Evolutionary conservation across 2,329 filamentous ascomycete genomes (phyloP).

Genomic region (Ophiostoma ips): DNA sequence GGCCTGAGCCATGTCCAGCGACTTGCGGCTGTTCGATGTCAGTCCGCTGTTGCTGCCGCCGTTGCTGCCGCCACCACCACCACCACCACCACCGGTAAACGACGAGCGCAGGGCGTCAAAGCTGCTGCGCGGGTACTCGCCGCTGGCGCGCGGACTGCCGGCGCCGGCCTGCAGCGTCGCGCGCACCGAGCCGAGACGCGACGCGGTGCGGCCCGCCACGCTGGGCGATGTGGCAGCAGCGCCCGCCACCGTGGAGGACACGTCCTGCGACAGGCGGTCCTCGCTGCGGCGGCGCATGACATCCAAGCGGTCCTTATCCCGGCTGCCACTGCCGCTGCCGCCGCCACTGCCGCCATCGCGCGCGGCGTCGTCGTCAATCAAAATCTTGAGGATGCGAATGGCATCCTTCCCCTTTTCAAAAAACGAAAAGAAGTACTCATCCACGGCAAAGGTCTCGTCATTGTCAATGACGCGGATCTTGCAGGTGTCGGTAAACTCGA

Average conservation of each 20-base stretch:
- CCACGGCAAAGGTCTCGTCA: constrained; percentile 85
- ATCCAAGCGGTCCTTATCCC: neutral
- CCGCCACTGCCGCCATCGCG: constrained; percentile 20
- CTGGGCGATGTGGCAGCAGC: constrained; percentile 12
- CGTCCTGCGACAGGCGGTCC: constrained; percentile 8
- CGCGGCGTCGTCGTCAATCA: constrained; percentile 54
- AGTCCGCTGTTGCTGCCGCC: no score
- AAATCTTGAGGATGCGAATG: constrained; percentile 58
- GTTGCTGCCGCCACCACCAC: no score
- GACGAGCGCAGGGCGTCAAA: constrained; percentile 36
- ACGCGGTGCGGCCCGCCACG: constrained; percentile 19
- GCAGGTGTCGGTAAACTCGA: constrained; percentile 85
- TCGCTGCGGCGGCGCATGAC: constrained; percentile 1
- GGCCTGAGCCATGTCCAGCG: constrained; percentile 32
- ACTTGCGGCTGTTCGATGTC: constrained; percentile 26
- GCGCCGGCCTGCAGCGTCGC: constrained; percentile 38
- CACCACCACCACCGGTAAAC: no score
- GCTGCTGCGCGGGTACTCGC: constrained; percentile 37
- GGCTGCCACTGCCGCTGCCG: neutral
- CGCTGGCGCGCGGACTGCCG: constrained; percentile 41
- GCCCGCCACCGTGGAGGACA: constrained; percentile 1
- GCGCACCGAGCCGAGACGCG: constrained; percentile 44
- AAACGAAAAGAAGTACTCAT: constrained; percentile 98
- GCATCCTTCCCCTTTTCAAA: constrained; percentile 78
- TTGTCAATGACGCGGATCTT: constrained; percentile 89